Base-by-base conservation (phyloP, 768 basidiomycete genomes). In the Psilocybe cubensis region DNA sequence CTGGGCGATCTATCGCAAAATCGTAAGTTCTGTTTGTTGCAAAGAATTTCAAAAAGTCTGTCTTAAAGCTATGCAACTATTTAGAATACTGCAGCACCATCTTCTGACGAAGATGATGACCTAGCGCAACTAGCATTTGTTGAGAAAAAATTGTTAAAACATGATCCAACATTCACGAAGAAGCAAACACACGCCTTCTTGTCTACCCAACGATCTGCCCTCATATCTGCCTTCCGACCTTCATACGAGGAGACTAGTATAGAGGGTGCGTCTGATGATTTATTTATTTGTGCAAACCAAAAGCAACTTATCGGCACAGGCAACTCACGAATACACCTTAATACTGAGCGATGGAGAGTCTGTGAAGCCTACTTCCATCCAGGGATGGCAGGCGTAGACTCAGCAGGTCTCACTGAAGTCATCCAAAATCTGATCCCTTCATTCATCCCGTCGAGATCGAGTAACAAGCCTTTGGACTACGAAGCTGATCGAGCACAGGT, bases 1-100 rank as follows among this genome's bases (percentile, higher is more conserved):
- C 68, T 98, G 96, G 96, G 89, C 89, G 0, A 94, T 98, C 57
- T 98, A 98, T 69, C 92, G 96, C 62, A 95, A 98, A 74, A 95
- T 99, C 57, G 96, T 96, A 68, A 61, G 84, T 46, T 42, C 40
- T 42, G 12, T n/a, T 11, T 11, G 25, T 29, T 42, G 17, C 29
- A 9, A 18, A 14, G 25, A 12, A 25, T 24, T 4, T 50, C 35
- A 46, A 7, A 27, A n/a, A 23, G 28, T 7, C 1, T 23, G 17
- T 44, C 27, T 9, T 25, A 8, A 24, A 21, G 8, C 6, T 7
- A 21, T 27, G n/a, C n/a, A n/a, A n/a, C n/a, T n/a, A n/a, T 10
- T 14, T 48, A 92, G 91, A 92, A 92, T 67, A 84, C 81, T 3
- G 80, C 86, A 3, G 81, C 83, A 0, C 79, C 76, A 10, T 91